phyloP scores from a whole-genome alignment of 164 flowering plant genomes.

The Paratinospora sagittata region DNA sequence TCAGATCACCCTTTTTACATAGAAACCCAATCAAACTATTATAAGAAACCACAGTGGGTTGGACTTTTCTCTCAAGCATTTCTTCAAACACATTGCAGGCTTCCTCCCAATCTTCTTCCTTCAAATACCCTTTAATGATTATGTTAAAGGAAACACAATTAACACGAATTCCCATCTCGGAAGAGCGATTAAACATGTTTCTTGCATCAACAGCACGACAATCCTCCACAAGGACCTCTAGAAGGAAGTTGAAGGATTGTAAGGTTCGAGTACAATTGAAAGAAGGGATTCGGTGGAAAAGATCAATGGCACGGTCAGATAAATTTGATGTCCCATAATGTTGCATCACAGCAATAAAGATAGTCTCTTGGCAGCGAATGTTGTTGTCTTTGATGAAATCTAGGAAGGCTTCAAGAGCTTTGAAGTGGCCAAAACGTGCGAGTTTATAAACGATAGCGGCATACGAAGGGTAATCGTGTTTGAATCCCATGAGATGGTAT shows the following conservation, averaged over 20 bases:
- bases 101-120: slow-evolving; percentile 36
- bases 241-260: slow-evolving; percentile 56
- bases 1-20: slow-evolving; percentile 47
- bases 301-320: slow-evolving; percentile 44
- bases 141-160: slow-evolving; percentile 65
- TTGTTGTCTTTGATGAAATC: slow-evolving; percentile 25
- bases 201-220: slow-evolving; percentile 37
- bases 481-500: slow-evolving; percentile 43
- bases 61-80: slow-evolving; percentile 67
- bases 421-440: slow-evolving; percentile 48
- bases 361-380: slow-evolving; percentile 50
- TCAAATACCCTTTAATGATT: slow-evolving; percentile 53
- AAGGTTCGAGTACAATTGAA: slow-evolving; percentile 60
- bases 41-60: slow-evolving; percentile 62
- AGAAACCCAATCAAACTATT: slow-evolving; percentile 64
- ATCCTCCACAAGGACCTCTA: slow-evolving; percentile 53
- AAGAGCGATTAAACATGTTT: slow-evolving; percentile 28
- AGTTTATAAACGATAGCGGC: slow-evolving; percentile 74
- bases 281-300: slow-evolving; percentile 46
- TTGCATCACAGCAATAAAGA: slow-evolving; percentile 54
- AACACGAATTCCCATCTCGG: slow-evolving; percentile 46
- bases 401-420: slow-evolving; percentile 44
- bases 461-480: slow-evolving; percentile 74
- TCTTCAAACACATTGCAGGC: slow-evolving; percentile 64
- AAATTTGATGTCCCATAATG: slow-evolving; percentile 60